These are phyloP conservation scores for Fusarium sp. DNA, from an alignment of 2,329 filamentous ascomycete species.

Conservation along the genomic window DNA sequence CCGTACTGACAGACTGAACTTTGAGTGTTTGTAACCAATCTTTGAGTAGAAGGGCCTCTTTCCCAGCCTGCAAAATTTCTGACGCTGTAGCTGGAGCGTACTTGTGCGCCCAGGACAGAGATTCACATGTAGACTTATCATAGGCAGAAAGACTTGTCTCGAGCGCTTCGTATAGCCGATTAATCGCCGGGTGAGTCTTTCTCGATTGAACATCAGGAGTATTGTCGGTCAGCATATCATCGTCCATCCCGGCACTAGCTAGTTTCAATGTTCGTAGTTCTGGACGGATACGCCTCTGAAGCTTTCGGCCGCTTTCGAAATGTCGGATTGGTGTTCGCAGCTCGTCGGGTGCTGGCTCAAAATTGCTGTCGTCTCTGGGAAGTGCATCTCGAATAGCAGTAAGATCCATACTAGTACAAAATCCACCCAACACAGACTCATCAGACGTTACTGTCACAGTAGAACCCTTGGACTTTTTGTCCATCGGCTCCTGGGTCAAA, in stretches of 20 bases:
- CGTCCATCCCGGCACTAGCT: slow-evolving; percentile 15
- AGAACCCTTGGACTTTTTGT: slow-evolving; percentile 67
- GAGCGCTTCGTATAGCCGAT: slow-evolving; percentile 72
- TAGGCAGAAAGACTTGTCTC: slow-evolving; percentile 79
- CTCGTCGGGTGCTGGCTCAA: slow-evolving; percentile 62
- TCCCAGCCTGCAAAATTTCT: slow-evolving; percentile 82
- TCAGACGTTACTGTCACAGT: slow-evolving; percentile 56
- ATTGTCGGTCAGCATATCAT: slow-evolving; percentile 56
- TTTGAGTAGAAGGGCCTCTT: slow-evolving; percentile 78
- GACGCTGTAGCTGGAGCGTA: slow-evolving; percentile 80
- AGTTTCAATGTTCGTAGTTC: slow-evolving; percentile 59
- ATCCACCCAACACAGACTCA: slow-evolving; percentile 61
- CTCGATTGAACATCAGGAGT: slow-evolving; percentile 40
- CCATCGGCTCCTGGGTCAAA: slow-evolving; percentile 10
- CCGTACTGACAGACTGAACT: slow-evolving; percentile 82
- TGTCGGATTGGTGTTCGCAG: slow-evolving; percentile 69
- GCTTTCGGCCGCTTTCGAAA: slow-evolving; percentile 70
- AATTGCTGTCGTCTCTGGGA: slow-evolving; percentile 55
- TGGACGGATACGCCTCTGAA: slow-evolving; percentile 64
- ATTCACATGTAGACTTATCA: slow-evolving; percentile 83
- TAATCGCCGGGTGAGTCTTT: slow-evolving; percentile 70
- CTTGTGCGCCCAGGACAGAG: slow-evolving; percentile 83
- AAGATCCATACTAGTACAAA: slow-evolving; percentile 50
- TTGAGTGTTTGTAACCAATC: slow-evolving; percentile 86
- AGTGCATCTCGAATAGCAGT: slow-evolving; percentile 48